Evolutionary conservation across 2,329 filamentous ascomycete genomes (phyloP), one percentile per base, ranked within the genome.

Genomic region (Fusarium circinatum): DNA sequence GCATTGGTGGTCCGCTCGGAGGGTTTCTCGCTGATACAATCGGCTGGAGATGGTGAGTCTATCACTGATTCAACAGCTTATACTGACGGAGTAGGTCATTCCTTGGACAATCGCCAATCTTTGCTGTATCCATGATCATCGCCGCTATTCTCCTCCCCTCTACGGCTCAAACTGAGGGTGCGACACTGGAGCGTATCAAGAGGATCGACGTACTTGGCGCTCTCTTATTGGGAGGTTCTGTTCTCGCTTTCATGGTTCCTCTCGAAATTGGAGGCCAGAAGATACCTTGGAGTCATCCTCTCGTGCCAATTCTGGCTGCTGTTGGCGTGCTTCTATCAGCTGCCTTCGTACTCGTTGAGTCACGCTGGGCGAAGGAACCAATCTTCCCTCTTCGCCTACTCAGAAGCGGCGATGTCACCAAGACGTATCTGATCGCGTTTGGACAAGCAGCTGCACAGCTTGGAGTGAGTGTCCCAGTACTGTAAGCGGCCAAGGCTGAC

Each of bases 11-110:
- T 0, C 87, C 87, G 3, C 75, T 87, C 14, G 90, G 91, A 5
- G 90, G 90, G 0, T 85, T 88, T 39, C 84, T 93, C 9, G 89
- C 89, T 15, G 89, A 92, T 69, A 84, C 82, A 2, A 83, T 93
- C 28, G 90, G 91, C 13, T 93, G 91, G 91, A 84, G 91, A 39
- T 91, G 88, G 75, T 76, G 26, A 54, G 71, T 45, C 2, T 10
- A 5, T 28, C 34, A 6, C 3, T 1, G 0, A 2, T 4, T 6
- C 2, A 14, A 11, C 0, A 4, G 17, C 1, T 9, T 5, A 10
- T 30, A 18, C 52, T 70, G 20, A 61, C 11, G 34, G 5, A 0
- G 22, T 10, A 76, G 75, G 86, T 90, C 88, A 42, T 92, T 91
- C 55, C 34, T 55, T 0, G 51, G 51, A 41, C 51, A 55, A n/a